These are phyloP conservation scores for Wallemia hederae DNA, from an alignment of 1,284 basidiomycete genomes.

Conservation along the genomic window DNA sequence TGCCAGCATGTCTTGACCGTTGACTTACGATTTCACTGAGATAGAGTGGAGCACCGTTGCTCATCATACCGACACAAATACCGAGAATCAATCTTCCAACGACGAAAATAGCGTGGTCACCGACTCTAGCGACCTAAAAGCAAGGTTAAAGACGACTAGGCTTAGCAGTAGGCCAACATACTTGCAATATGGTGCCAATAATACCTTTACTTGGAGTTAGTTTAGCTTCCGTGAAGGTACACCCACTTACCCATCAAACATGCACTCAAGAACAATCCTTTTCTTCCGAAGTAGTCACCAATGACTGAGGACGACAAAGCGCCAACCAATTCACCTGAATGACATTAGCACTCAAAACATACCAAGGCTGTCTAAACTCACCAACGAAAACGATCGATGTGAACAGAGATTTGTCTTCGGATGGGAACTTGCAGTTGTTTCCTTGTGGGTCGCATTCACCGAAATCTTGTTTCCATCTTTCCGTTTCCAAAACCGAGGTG, in stretches of 20 bases:
- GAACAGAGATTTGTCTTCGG: slow-evolving; percentile 11
- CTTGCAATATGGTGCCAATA: slow-evolving; percentile 17
- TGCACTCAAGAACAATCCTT: slow-evolving; percentile 15
- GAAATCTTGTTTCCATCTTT: slow-evolving; percentile 9
- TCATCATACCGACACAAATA: slow-evolving; percentile 18
- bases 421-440: slow-evolving; percentile 9
- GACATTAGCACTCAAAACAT: slow-evolving; percentile 5
- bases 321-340: slow-evolving; percentile 20
- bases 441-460: slow-evolving; percentile 9
- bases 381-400: slow-evolving; percentile 9
- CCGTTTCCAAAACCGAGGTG: slow-evolving; percentile 17
- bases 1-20: too few relatives aligned
- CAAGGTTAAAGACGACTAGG: too few relatives aligned
- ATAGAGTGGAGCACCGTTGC: slow-evolving; percentile 18
- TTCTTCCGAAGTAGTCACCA: slow-evolving; percentile 17
- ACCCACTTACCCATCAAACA: not conserved
- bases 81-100: slow-evolving; percentile 19
- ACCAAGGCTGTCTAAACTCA: not conserved
- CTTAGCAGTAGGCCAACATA: too few relatives aligned
- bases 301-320: slow-evolving; percentile 17
- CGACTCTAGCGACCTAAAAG: slow-evolving; percentile 14
- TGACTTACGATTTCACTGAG: slow-evolving; percentile 15
- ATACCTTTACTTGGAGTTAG: too few relatives aligned
- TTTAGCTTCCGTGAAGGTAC: too few relatives aligned
- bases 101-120: slow-evolving; percentile 14